These are phyloP conservation scores for Terfezia boudieri DNA, from an alignment of 495 filamentous ascomycete genomes.

Conservation along the genomic window DNA sequence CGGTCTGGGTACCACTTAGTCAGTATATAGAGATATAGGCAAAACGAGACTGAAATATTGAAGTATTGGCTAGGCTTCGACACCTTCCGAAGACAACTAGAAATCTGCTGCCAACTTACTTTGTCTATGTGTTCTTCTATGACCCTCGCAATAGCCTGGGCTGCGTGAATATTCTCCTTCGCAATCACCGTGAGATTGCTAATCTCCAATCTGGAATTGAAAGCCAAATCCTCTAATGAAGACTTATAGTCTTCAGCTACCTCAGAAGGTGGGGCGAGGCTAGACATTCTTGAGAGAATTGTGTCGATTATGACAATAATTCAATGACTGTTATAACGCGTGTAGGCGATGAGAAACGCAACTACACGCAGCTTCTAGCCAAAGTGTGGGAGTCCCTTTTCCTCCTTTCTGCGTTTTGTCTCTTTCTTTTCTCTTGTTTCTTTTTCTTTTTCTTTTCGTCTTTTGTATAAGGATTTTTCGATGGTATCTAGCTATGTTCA, in stretches of 20 bases:
- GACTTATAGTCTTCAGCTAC: conserved; percentile 88
- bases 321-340: conserved; percentile 11
- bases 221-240: conserved; percentile 71
- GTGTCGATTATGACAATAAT: conserved; percentile 8
- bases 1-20: conserved; percentile 31
- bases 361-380: conserved; percentile 16
- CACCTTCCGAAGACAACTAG: not conserved
- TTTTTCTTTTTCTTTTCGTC: not conserved
- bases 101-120: conserved; percentile 35
- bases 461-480: not conserved
- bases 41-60: too few relatives aligned
- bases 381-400: conserved; percentile 12
- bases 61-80: too few relatives aligned
- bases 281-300: conserved; percentile 5
- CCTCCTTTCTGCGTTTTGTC: conserved; percentile 8
- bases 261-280: conserved; percentile 37
- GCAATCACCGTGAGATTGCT: conserved; percentile 89
- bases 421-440: conserved; percentile 3
- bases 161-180: conserved; percentile 86
- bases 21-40: not conserved
- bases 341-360: conserved; percentile 14
- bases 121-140: conserved; percentile 79
- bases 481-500: not conserved
- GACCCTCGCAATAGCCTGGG: conserved; percentile 67
- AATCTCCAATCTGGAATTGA: conserved; percentile 80